phyloP scores from a whole-genome alignment of 768 basidiomycete species.

The Mrakia gelida region DNA sequence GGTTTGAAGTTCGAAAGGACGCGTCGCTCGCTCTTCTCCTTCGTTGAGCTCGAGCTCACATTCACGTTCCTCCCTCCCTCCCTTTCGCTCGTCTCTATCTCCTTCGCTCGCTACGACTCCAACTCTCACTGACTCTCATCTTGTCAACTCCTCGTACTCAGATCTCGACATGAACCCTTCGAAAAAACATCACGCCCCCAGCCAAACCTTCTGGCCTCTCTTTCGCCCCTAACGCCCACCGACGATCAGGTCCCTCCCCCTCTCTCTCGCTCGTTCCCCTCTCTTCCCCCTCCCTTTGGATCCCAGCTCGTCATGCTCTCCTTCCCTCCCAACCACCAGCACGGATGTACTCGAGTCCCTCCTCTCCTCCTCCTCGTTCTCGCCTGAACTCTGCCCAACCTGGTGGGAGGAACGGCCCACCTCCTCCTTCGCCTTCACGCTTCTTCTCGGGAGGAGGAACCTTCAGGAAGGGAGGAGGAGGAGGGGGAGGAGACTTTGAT shows the following conservation, averaged over 20 bases:
- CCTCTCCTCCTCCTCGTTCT: not conserved
- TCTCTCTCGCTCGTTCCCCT: not conserved
- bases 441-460: conserved; percentile 1
- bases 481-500: not conserved
- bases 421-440: not conserved
- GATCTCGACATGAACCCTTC: too few species aligned
- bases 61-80: too few species aligned
- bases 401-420: not conserved
- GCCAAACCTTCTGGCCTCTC: too few species aligned
- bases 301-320: not conserved
- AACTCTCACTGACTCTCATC: too few species aligned
- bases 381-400: not conserved
- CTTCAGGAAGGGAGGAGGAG: not conserved
- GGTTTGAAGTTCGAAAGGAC: too few species aligned
- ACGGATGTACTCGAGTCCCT: not conserved
- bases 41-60: too few species aligned
- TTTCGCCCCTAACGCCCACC: too few species aligned
- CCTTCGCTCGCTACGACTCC: too few species aligned
- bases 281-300: not conserved
- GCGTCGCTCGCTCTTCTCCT: too few species aligned
- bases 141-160: too few species aligned
- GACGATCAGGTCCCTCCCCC: not conserved
- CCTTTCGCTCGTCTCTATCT: too few species aligned
- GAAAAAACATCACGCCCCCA: too few species aligned
- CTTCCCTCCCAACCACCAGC: not conserved